Base-by-base conservation (phyloP, 2,329 filamentous ascomycete species). In the Aspergillus sp. region DNA sequence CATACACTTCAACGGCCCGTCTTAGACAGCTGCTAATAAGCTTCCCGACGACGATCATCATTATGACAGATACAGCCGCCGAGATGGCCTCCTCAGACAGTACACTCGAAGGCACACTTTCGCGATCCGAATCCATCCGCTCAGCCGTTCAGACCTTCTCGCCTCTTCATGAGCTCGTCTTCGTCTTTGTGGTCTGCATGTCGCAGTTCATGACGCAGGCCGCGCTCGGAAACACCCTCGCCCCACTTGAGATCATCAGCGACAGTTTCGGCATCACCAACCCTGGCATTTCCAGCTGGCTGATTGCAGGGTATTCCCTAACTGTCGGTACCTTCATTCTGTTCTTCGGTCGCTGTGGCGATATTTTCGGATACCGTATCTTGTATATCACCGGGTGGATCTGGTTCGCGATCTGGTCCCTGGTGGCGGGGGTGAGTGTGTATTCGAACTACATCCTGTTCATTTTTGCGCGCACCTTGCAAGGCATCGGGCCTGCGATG, bases 401-500 rank as follows among this genome's bases (percentile, higher is more conserved):
- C 36, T 78, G 75, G 76, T 71, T 75, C 48, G 67, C 70, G 0
- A 7, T 77, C 21, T 77, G 73, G 73, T 75, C 75, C 5, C 60
- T 76, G 17, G 64, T 77, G 17, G 73, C 73, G 2, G 76, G 76
- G 0, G 51, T 77, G 8, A 70, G 67, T 25, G 73, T 76, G 19
- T 77, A 74, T 52, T 70, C 68, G 3, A 71, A 84, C n/a, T 5
- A 76, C 79, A 73, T 78, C 1, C 72, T 84, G 11, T 85, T 85
- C 65, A 77, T 83, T 60, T 75, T 82, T 38, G 77, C 79, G n/a
- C 78, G 85, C 5, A 83, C 81, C 0, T 70, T 87, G 2, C 85
- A 88, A 62, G 85, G 75, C 3, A 67, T 78, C 6, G 88, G 88
- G 0, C 84, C 86, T 0, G 86, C 57, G 13, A 77, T 90, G 36